These are phyloP conservation scores for Trapa incisa DNA, from an alignment of 345 rosid genomes.

Conservation along the genomic window DNA sequence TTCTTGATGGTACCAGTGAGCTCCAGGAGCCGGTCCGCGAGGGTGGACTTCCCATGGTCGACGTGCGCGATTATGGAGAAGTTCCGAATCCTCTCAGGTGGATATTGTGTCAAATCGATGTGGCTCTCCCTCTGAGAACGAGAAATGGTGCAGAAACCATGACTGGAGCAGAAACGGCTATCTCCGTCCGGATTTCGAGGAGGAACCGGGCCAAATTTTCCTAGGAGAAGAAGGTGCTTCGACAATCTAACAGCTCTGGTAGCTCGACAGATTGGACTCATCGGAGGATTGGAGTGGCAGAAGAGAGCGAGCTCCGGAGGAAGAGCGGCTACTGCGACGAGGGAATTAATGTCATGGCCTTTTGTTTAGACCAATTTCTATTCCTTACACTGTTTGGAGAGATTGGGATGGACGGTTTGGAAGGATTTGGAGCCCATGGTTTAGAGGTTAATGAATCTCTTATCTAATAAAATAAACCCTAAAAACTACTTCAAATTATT, in stretches of 20 bases:
- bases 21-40: slow-evolving; percentile 95
- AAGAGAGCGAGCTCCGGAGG: background rate
- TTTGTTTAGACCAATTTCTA: too few relatives aligned
- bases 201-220: background rate
- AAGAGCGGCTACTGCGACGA: background rate
- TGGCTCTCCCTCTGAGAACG: slow-evolving; percentile 30
- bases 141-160: slow-evolving; percentile 41
- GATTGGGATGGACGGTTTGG: background rate
- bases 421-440: too few relatives aligned
- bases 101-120: slow-evolving; percentile 58
- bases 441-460: too few relatives aligned
- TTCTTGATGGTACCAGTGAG: slow-evolving; percentile 85
- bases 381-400: background rate
- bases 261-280: slow-evolving; percentile 4
- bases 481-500: too few relatives aligned
- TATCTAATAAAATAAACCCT: too few relatives aligned
- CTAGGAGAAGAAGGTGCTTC: background rate
- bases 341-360: too few relatives aligned
- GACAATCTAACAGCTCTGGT: slow-evolving; percentile 1
- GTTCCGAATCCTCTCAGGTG: slow-evolving; percentile 72
- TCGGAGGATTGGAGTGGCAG: slow-evolving; percentile 1
- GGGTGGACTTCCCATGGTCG: slow-evolving; percentile 91
- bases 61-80: slow-evolving; percentile 93
- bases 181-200: slow-evolving; percentile 1
- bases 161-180: slow-evolving; percentile 12